Evolutionary conservation across 257 asterid genomes (phyloP).

Genomic region (Ilex asprella): DNA sequence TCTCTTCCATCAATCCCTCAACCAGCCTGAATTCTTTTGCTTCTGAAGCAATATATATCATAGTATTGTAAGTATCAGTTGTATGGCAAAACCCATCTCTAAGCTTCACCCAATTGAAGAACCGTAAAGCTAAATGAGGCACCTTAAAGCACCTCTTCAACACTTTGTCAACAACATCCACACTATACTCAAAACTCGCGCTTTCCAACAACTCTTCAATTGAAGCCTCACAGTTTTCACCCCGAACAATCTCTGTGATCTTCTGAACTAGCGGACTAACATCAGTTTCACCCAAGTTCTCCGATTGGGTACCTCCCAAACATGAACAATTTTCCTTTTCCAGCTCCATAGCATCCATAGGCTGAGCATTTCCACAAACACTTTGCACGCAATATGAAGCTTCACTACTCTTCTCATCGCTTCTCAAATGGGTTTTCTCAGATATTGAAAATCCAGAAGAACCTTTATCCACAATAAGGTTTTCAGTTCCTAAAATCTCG

Average conservation of each 20-base stretch:
- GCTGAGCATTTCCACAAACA: constrained; percentile 58
- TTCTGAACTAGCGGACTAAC: constrained; percentile 55
- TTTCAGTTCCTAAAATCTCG: constrained; percentile 50
- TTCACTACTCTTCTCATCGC: not conserved
- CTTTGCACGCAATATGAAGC: constrained; percentile 16
- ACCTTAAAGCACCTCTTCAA: constrained; percentile 81
- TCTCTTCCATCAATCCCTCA: constrained; percentile 54
- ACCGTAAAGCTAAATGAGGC: constrained; percentile 66
- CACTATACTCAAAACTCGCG: constrained; percentile 31
- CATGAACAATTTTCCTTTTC: constrained; percentile 8
- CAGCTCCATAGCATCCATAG: constrained; percentile 11
- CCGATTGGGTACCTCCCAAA: constrained; percentile 8
- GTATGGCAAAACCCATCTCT: constrained; percentile 46
- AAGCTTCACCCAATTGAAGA: constrained; percentile 64
- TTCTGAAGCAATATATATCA: constrained; percentile 62
- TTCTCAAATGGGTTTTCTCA: constrained; percentile 15
- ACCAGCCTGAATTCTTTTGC: constrained; percentile 44
- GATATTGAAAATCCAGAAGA: constrained; percentile 17
- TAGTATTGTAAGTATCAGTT: constrained; percentile 39
- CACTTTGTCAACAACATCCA: constrained; percentile 62
- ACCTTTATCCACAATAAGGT: constrained; percentile 15
- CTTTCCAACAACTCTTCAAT: constrained; percentile 65
- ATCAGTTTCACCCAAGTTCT: constrained; percentile 26
- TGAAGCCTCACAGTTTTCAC: constrained; percentile 23
- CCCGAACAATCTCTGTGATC: constrained; percentile 62